These are phyloP conservation scores for Cyclaneusma minus DNA, from an alignment of 2,329 filamentous ascomycete species.

Conservation along the genomic window DNA sequence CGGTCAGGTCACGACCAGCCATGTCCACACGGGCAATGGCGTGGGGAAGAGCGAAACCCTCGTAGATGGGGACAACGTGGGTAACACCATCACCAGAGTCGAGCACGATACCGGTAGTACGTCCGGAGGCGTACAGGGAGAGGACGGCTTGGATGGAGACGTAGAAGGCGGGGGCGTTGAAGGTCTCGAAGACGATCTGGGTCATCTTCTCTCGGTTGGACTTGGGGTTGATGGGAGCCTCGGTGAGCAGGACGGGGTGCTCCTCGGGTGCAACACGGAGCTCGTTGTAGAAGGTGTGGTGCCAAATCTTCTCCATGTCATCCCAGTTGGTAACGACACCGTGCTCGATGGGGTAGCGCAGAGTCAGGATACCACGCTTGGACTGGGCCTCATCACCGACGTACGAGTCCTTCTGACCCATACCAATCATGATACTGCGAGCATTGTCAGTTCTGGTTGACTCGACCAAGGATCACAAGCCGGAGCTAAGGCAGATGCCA, in stretches of 20 bases:
- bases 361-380: constrained; percentile 99
- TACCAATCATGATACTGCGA: constrained; percentile 98
- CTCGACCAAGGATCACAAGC: constrained; percentile 1
- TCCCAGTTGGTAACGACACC: constrained; percentile 99
- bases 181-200: constrained; percentile 99
- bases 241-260: constrained; percentile 97
- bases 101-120: constrained; percentile 99
- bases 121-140: constrained; percentile 98
- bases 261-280: constrained; percentile 99
- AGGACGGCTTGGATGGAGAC: constrained; percentile 99
- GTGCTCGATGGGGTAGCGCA: constrained; percentile 99
- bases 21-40: constrained; percentile 99
- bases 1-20: constrained; percentile 99
- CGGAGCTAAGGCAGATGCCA: too few relatives aligned
- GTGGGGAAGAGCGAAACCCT: constrained; percentile 99
- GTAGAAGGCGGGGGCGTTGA: constrained; percentile 99
- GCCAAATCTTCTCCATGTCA: constrained; percentile 99
- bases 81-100: constrained; percentile 99
- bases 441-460: constrained; percentile 15
- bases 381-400: constrained; percentile 99
- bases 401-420: constrained; percentile 99
- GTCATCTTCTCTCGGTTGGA: constrained; percentile 99
- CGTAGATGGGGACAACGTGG: constrained; percentile 99
- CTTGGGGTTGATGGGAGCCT: constrained; percentile 99
- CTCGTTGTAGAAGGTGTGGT: constrained; percentile 99